These are phyloP conservation scores for Pascua sp. DNA, from an alignment of 1,284 basidiomycete species.

Conservation along the genomic window DNA sequence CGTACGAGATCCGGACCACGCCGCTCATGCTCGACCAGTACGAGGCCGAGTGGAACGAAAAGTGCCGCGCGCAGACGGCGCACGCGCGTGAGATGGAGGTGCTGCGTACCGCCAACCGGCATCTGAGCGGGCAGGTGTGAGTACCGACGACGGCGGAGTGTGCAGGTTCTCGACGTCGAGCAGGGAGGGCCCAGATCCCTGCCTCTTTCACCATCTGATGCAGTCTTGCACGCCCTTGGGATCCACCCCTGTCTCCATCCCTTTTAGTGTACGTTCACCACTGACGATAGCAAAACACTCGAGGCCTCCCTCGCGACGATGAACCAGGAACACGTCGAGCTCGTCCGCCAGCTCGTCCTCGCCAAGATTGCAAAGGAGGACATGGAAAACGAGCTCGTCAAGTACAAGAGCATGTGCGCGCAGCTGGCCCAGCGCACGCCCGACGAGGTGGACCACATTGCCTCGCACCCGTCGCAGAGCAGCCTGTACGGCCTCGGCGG, in stretches of 20 bases:
- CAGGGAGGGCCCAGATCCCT: too few species aligned
- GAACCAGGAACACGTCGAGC: slow-evolving; percentile 49
- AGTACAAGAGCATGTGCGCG: slow-evolving; percentile 81
- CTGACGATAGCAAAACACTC: slow-evolving; percentile 62
- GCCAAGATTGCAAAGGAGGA: slow-evolving; percentile 81
- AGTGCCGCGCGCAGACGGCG: slow-evolving; percentile 63
- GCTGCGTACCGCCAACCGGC: slow-evolving; percentile 71
- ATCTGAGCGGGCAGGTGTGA: slow-evolving; percentile 73
- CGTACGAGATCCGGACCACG: slow-evolving; percentile 68
- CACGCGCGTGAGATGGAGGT: slow-evolving; percentile 77
- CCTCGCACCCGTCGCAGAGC: neutral
- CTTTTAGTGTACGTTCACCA: neutral
- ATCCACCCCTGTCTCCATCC: too few species aligned
- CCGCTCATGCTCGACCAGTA: slow-evolving; percentile 89
- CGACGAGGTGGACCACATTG: slow-evolving; percentile 7
- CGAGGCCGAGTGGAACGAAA: slow-evolving; percentile 79
- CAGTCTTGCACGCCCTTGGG: too few species aligned
- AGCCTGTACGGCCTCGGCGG: neutral
- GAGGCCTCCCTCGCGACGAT: slow-evolving; percentile 73
- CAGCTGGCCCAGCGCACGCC: slow-evolving; percentile 8
- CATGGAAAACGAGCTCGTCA: slow-evolving; percentile 81
- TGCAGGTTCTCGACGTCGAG: too few species aligned
- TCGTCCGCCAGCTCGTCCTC: slow-evolving; percentile 82
- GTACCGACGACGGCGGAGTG: slow-evolving; percentile 37
- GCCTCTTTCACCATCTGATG: too few species aligned